Conservation (phyloP, 1,139 yeast genomes). For the Wickerhamomyces sp. region DNA sequence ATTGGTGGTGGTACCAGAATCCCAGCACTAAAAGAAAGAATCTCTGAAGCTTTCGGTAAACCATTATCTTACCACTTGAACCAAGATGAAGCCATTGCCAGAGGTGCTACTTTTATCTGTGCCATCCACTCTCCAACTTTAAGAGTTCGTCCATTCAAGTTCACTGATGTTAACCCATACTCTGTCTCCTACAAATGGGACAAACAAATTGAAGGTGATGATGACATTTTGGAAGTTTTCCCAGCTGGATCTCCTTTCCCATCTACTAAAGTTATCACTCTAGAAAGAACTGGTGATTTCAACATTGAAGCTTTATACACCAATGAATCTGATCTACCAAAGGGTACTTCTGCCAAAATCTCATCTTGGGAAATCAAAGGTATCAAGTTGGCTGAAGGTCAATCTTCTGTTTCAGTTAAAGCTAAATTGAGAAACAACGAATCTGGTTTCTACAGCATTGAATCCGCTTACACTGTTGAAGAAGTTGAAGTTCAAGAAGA, state of each 20-base stretch:
- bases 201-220: constrained; percentile 83
- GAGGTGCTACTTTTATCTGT: constrained; percentile 98
- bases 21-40: constrained; percentile 81
- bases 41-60: constrained; percentile 79
- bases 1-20: constrained; percentile 99
- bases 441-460: constrained; percentile 91
- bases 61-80: constrained; percentile 90
- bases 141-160: constrained; percentile 98
- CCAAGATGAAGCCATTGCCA: constrained; percentile 98
- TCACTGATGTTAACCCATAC: constrained; percentile 89
- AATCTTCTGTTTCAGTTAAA: constrained; percentile 79
- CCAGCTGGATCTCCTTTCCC: constrained; percentile 93
- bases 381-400: constrained; percentile 73
- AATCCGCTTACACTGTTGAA: constrained; percentile 92
- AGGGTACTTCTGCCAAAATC: constrained; percentile 57
- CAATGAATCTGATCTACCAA: constrained; percentile 65
- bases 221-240: constrained; percentile 93
- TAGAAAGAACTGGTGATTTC: constrained; percentile 89
- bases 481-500: constrained; percentile 89
- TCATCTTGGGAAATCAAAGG: constrained; percentile 88
- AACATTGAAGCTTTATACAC: constrained; percentile 85
- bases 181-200: constrained; percentile 96
- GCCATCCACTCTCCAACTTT: constrained; percentile 99
- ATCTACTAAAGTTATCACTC: constrained; percentile 89
- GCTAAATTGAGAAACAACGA: constrained; percentile 96